Conservation (phyloP, 129 eudicot genomes). For the Pittosporum tobira region DNA sequence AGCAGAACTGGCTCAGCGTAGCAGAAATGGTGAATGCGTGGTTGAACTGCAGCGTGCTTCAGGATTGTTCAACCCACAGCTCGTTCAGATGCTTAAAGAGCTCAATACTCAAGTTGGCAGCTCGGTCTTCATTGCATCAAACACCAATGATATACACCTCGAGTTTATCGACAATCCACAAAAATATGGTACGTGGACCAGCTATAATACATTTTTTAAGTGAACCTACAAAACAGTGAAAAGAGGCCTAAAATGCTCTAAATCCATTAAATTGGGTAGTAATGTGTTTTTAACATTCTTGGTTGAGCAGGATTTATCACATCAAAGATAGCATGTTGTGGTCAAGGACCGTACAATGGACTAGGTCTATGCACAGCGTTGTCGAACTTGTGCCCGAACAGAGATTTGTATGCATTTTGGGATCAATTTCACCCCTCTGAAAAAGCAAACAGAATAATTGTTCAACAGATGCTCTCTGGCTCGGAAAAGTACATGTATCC, state of each 20-base stretch:
- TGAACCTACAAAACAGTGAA: no score
- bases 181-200: conserved; percentile 37
- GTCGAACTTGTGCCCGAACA: conserved; percentile 60
- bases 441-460: conserved; percentile 55
- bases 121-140: conserved; percentile 51
- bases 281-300: no score
- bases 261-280: no score
- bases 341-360: conserved; percentile 84
- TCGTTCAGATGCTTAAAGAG: conserved; percentile 23
- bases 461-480: conserved; percentile 53
- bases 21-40: conserved; percentile 51
- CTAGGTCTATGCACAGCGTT: conserved; percentile 51
- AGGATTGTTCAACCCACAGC: conserved; percentile 50
- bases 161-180: conserved; percentile 56
- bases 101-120: conserved; percentile 43
- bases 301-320: conserved; percentile 53
- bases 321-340: conserved; percentile 68
- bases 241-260: no score
- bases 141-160: conserved; percentile 46
- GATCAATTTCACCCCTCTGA: conserved; percentile 76
- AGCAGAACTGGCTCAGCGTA: conserved; percentile 55
- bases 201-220: background rate
- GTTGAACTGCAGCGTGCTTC: conserved; percentile 50
- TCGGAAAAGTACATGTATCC: conserved; percentile 47
- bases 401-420: conserved; percentile 68